Evolutionary conservation across 2,329 filamentous ascomycete species (phyloP).

Genomic region (Cytospora schulzeri): DNA sequence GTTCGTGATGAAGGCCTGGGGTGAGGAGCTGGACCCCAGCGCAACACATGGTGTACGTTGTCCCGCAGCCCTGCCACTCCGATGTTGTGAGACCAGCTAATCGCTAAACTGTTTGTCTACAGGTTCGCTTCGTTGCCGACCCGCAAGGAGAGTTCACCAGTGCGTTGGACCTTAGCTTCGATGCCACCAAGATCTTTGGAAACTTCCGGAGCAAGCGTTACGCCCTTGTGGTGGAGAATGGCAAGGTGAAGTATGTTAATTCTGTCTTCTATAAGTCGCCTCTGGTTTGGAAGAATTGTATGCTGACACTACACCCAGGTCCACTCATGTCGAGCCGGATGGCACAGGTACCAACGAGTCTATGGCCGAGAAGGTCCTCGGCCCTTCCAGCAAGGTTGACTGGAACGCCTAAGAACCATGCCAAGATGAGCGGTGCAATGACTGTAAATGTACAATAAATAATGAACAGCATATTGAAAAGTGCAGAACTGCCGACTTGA

Average conservation of each 20-base stretch:
- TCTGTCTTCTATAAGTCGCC: neutral
- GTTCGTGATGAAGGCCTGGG: slow-evolving; percentile 97
- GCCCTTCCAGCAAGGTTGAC: slow-evolving; percentile 12
- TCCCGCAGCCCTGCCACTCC: neutral
- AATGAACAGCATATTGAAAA: neutral
- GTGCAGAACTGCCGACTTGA: neutral
- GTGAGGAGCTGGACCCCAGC: slow-evolving; percentile 72
- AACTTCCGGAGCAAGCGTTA: slow-evolving; percentile 85
- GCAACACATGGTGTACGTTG: slow-evolving; percentile 72
- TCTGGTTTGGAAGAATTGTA: neutral
- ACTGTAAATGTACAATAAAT: neutral
- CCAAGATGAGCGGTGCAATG: neutral
- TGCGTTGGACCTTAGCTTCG: slow-evolving; percentile 80
- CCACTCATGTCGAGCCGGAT: slow-evolving; percentile 82
- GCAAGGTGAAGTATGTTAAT: slow-evolving; percentile 66
- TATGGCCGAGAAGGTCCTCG: slow-evolving; percentile 53
- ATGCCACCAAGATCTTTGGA: slow-evolving; percentile 78
- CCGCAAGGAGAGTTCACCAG: slow-evolving; percentile 79
- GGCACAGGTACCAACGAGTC: slow-evolving; percentile 70
- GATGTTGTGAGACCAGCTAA: neutral
- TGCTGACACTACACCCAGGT: slow-evolving; percentile 32
- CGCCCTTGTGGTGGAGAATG: slow-evolving; percentile 78
- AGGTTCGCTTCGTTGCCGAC: slow-evolving; percentile 91
- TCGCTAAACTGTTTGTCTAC: neutral
- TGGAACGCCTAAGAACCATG: slow-evolving; percentile 17